phyloP scores from a whole-genome alignment of 768 basidiomycete species.

The Albatrellus ellisii region DNA sequence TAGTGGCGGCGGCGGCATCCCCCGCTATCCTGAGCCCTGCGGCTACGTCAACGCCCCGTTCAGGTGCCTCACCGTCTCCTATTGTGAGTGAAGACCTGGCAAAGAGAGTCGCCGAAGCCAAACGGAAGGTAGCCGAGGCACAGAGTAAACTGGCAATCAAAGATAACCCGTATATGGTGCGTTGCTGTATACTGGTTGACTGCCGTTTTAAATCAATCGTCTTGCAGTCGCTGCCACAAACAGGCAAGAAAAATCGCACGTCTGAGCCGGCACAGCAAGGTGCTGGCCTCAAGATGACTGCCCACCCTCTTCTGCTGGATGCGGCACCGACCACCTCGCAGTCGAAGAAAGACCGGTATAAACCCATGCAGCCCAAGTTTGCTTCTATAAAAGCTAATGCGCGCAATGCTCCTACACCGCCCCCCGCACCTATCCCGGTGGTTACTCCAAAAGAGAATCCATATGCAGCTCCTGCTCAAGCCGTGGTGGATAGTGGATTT shows the following conservation, averaged over 20 bases:
- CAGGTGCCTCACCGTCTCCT: constrained; percentile 9
- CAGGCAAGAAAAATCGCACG: constrained; percentile 36
- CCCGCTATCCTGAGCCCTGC: constrained; percentile 17
- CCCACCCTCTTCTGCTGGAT: constrained; percentile 76
- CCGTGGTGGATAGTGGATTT: constrained; percentile 46
- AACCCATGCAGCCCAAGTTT: constrained; percentile 99
- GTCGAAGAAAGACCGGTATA: constrained; percentile 86
- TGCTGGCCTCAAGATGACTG: constrained; percentile 80
- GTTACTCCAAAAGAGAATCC: constrained; percentile 51
- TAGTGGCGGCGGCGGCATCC: constrained; percentile 14
- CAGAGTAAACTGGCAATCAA: constrained; percentile 63
- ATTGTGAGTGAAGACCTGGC: constrained; percentile 46
- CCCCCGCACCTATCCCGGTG: constrained; percentile 23
- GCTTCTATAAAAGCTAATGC: constrained; percentile 88
- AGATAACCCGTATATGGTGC: constrained; percentile 82
- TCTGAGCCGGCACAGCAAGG: constrained; percentile 65
- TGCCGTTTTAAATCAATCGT: neutral
- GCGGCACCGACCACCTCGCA: constrained; percentile 42
- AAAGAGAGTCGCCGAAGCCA: constrained; percentile 72
- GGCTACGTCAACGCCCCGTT: constrained; percentile 17
- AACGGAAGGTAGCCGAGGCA: constrained; percentile 71
- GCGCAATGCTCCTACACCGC: constrained; percentile 60
- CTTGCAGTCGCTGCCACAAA: constrained; percentile 38
- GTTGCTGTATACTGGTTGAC: constrained; percentile 14
- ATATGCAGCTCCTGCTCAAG: constrained; percentile 40